Evolutionary conservation across 768 basidiomycete genomes (phyloP).

Genomic region (Dacryopinax primogenitus): DNA sequence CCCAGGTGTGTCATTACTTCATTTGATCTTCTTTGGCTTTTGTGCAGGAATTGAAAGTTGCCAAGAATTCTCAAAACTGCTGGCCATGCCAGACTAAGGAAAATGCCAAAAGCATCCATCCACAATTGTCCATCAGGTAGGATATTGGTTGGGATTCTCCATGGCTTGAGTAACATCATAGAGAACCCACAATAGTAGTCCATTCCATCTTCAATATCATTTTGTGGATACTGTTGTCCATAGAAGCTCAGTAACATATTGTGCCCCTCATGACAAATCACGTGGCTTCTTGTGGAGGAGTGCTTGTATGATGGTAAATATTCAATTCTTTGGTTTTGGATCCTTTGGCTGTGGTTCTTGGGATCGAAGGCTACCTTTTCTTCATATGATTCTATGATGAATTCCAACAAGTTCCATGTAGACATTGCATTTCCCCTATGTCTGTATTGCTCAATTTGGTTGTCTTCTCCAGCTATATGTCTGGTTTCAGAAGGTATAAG

Average conservation of each 20-base stretch:
- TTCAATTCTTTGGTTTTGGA: conserved; percentile 13
- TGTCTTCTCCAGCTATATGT: not conserved
- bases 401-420: conserved; percentile 19
- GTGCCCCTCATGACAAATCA: conserved; percentile 23
- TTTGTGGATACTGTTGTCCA: conserved; percentile 28
- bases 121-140: conserved; percentile 25
- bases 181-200: conserved; percentile 30
- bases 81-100: conserved; percentile 6
- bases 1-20: too few species aligned
- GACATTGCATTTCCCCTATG: conserved; percentile 18
- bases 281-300: conserved; percentile 7
- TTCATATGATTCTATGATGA: conserved; percentile 29
- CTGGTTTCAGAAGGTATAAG: not conserved
- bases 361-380: not conserved
- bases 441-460: not conserved
- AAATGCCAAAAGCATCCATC: conserved; percentile 19
- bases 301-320: conserved; percentile 19
- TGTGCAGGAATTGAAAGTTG: too few species aligned
- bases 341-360: not conserved
- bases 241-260: conserved; percentile 29
- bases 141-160: conserved; percentile 22
- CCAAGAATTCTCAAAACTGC: conserved; percentile 16
- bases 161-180: conserved; percentile 30
- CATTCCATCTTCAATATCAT: conserved; percentile 20
- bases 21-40: too few species aligned